Evolutionary conservation across 2,329 filamentous ascomycete genomes (phyloP).

Genomic region (Paraphoma chrysanthemicola): DNA sequence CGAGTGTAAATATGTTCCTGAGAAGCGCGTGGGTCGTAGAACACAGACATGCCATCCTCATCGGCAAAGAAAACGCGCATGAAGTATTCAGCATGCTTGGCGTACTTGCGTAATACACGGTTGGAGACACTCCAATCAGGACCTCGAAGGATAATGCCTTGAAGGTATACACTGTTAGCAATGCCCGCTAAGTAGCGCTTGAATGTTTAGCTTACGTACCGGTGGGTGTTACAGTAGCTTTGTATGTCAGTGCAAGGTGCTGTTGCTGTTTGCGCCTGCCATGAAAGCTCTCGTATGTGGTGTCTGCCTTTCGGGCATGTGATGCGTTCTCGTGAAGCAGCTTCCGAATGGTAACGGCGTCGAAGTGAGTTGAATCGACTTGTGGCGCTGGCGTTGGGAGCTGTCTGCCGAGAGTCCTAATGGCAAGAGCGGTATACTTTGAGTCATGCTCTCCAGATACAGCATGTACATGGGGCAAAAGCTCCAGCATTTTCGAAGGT

Average conservation of each 20-base stretch:
- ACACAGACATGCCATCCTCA: slow-evolving; percentile 71
- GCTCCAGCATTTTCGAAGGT: slow-evolving; percentile 15
- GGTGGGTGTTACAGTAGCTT: slow-evolving; percentile 58
- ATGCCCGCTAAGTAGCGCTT: background rate
- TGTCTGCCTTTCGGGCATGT: slow-evolving; percentile 49
- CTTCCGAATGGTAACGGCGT: slow-evolving; percentile 4
- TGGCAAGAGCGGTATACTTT: slow-evolving; percentile 69
- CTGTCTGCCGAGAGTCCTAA: slow-evolving; percentile 72
- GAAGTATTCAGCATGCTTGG: slow-evolving; percentile 33
- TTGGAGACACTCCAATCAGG: slow-evolving; percentile 65
- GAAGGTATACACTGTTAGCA: background rate
- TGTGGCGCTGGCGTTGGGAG: slow-evolving; percentile 27
- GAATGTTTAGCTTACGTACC: slow-evolving; percentile 22
- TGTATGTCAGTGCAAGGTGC: slow-evolving; percentile 56
- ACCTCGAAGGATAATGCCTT: slow-evolving; percentile 50
- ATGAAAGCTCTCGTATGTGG: slow-evolving; percentile 61
- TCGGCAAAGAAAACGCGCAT: slow-evolving; percentile 74
- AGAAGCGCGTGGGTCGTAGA: slow-evolving; percentile 57
- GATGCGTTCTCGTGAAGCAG: slow-evolving; percentile 16
- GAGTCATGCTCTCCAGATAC: slow-evolving; percentile 46
- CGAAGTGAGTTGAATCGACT: slow-evolving; percentile 13
- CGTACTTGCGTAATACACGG: slow-evolving; percentile 37
- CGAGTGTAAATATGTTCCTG: slow-evolving; percentile 44
- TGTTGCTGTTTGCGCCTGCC: slow-evolving; percentile 59
- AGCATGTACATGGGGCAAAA: slow-evolving; percentile 30